Evolutionary conservation across 805 yeast species (phyloP).

Genomic region (Geotrichum ghanense): DNA sequence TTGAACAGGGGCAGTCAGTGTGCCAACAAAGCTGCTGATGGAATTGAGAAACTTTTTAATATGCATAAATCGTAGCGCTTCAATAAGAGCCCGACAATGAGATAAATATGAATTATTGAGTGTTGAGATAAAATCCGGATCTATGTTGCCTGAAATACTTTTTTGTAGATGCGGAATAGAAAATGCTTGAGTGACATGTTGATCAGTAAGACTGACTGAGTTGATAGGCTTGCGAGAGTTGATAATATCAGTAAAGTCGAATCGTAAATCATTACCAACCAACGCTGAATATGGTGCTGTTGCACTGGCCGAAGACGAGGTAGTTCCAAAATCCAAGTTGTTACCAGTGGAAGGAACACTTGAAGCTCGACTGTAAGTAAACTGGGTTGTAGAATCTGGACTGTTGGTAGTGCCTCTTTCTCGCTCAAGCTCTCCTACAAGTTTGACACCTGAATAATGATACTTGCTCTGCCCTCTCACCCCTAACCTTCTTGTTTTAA

Average conservation of each 20-base stretch:
- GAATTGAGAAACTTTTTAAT: conserved; percentile 46
- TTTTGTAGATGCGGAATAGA: conserved; percentile 30
- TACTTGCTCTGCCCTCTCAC: conserved; percentile 73
- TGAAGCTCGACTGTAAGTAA: conserved; percentile 2
- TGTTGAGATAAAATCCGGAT: conserved; percentile 49
- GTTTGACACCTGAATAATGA: conserved; percentile 70
- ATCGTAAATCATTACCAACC: not conserved
- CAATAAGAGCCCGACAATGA: conserved; percentile 54
- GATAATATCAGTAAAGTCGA: not conserved
- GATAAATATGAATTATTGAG: conserved; percentile 50
- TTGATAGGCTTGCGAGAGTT: not conserved
- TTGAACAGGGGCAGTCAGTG: conserved; percentile 52
- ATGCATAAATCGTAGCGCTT: conserved; percentile 56
- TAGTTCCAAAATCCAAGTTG: not conserved
- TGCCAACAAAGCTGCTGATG: conserved; percentile 40
- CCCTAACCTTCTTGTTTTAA: conserved; percentile 71
- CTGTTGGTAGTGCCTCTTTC: conserved; percentile 15
- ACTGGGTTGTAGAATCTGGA: conserved; percentile 7
- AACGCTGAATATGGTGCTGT: not conserved
- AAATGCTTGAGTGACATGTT: conserved; percentile 15
- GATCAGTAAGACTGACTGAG: not conserved
- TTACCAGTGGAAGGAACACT: not conserved
- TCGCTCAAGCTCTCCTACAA: conserved; percentile 26
- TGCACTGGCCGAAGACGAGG: not conserved
- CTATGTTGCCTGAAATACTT: conserved; percentile 35